Evolutionary conservation across 305 asterid species (phyloP), one percentile per base, ranked within the genome.

Genomic region (Ilex paraguariensis): DNA sequence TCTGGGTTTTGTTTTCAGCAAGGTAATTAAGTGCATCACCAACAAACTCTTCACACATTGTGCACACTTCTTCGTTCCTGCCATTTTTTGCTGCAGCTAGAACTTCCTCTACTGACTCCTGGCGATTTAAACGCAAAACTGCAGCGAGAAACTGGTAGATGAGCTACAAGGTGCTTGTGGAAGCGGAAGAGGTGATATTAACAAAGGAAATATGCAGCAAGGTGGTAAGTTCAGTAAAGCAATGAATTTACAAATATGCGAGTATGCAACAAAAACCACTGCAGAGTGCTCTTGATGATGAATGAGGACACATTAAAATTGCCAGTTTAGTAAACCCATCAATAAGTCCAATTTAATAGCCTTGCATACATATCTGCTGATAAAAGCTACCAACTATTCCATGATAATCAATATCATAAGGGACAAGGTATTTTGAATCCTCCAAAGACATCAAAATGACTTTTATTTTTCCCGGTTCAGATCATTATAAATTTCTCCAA

Each of bases 11-110:
- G 82, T 93, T 86, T 46, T 79, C 73, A 12, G 81, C 39, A 39
- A 93, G 82, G 80, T 86, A 93, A 64, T 14, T 42, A 64, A 93
- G 84, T 64, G 97, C 96, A 57, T 85, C 75, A 53, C 78, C 39
- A 46, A 89, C 72, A 70, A 78, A 86, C 59, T 87, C 76, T 79
- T 87, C 87, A 75, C 99, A 93, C 66, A 81, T 32, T 31, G 70
- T 53, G 71, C 99, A 93, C 51, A 90, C 63, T 49, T 81, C 68
- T 32, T 80, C 77, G 30, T 78, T 73, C 73, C 68, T 63, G 66
- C 66, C 65, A 66, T 70, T 68, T 66, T 62, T 81, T 69, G 66
- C 56, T 54, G 73, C 71, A 31, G 63, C 66, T 64, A 73, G 85
- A 72, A 66, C 66, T 66, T 79, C 78, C 58, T 61, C 70, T 61